phyloP scores from a whole-genome alignment of 176 grass and related monocot genomes.

The Tillandsia leiboldiana region DNA sequence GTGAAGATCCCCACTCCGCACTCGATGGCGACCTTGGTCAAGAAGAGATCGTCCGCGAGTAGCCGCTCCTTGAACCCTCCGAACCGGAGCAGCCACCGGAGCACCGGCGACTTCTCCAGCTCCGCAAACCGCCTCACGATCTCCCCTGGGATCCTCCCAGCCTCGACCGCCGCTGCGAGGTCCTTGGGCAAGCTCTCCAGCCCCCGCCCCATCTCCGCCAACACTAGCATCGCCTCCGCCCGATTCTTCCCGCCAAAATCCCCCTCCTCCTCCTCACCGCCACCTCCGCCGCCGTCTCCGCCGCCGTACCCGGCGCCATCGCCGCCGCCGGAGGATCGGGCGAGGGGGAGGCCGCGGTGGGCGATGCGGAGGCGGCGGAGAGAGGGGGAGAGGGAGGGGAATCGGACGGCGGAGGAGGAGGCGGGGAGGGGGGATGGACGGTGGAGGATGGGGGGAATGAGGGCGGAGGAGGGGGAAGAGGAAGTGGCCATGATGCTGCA shows the following conservation, averaged over 20 bases:
- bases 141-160: constrained; percentile 49
- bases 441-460: constrained; percentile 10
- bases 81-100: constrained; percentile 83
- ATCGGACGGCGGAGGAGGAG: constrained; percentile 20
- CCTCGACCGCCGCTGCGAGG: constrained; percentile 62
- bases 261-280: constrained; percentile 14
- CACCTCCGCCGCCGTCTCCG: constrained; percentile 9
- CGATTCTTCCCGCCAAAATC: constrained; percentile 27
- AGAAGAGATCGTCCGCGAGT: constrained; percentile 95
- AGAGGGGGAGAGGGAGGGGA: constrained; percentile 11
- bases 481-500: constrained; percentile 31
- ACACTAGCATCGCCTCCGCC: constrained; percentile 54
- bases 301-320: constrained; percentile 15
- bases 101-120: constrained; percentile 54
- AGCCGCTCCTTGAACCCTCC: constrained; percentile 94
- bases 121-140: constrained; percentile 66
- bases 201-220: constrained; percentile 57
- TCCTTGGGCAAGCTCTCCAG: constrained; percentile 78
- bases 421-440: constrained; percentile 10
- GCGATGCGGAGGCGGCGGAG: constrained; percentile 15
- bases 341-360: constrained; percentile 19
- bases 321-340: constrained; percentile 24
- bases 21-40: constrained; percentile 87
- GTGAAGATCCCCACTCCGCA: constrained; percentile 96
- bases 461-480: constrained; percentile 18